Conservation (phyloP, 257 asterid genomes). For the Petunia axillaris region DNA sequence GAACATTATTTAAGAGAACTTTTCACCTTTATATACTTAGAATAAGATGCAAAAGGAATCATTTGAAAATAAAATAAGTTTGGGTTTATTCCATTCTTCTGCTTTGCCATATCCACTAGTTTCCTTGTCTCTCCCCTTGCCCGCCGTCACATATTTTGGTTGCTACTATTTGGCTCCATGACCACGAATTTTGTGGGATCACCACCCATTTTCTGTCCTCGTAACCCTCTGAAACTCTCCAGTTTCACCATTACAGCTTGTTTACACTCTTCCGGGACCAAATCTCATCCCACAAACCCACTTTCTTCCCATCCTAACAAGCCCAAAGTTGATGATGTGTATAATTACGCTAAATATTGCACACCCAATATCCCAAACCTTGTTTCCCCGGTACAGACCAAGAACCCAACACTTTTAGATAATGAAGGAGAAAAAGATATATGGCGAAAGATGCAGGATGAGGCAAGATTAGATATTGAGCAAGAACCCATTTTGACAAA, state of each 20-base stretch:
- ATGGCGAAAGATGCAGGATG: conserved; percentile 66
- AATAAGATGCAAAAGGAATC: too few species aligned
- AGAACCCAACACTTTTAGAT: neutral
- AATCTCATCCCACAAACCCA: conserved; percentile 40
- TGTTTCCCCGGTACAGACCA: conserved; percentile 42
- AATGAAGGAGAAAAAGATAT: conserved; percentile 38
- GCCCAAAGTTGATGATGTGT: conserved; percentile 40
- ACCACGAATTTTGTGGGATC: conserved; percentile 51
- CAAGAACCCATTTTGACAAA: conserved; percentile 70
- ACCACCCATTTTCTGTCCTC: conserved; percentile 23
- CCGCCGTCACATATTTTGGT: conserved; percentile 23
- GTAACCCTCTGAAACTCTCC: conserved; percentile 20
- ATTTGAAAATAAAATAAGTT: too few species aligned
- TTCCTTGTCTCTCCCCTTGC: conserved; percentile 13
- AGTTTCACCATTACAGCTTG: conserved; percentile 56
- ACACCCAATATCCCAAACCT: conserved; percentile 44
- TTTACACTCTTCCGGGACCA: conserved; percentile 57
- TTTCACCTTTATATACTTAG: too few species aligned
- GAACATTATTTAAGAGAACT: too few species aligned
- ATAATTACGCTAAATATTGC: conserved; percentile 45
- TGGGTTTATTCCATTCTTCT: too few species aligned
- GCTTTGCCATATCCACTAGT: neutral
- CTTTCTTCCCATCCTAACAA: conserved; percentile 32
- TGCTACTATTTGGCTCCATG: conserved; percentile 32
- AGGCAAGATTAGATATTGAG: conserved; percentile 66